Evolutionary conservation across 352 stramenopile genomes (phyloP).

Genomic region (Globisporangium mamillatum): DNA sequence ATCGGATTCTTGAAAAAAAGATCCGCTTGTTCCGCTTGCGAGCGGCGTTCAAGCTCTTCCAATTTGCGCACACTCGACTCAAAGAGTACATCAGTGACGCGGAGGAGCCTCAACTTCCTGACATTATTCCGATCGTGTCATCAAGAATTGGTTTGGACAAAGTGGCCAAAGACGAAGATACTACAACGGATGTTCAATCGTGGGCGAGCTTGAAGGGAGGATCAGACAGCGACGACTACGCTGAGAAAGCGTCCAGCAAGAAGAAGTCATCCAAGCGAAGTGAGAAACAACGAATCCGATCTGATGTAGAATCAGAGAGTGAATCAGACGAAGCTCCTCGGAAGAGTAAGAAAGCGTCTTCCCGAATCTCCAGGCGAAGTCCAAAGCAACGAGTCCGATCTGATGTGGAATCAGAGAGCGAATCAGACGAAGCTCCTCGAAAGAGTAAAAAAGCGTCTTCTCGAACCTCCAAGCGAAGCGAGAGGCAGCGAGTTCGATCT

Average conservation of each 20-base stretch:
- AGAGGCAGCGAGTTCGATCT: slow-evolving; percentile 1
- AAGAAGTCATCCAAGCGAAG: slow-evolving; percentile 1
- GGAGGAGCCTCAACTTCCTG: neutral
- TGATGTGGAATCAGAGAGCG: neutral
- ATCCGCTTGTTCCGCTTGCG: slow-evolving; percentile 32
- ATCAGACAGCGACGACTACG: slow-evolving; percentile 13
- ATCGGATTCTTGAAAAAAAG: slow-evolving; percentile 21
- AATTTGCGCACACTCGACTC: slow-evolving; percentile 3
- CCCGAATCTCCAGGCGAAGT: neutral
- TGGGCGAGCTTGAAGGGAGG: slow-evolving; percentile 3
- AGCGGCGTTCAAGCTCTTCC: slow-evolving; percentile 33
- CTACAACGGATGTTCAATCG: slow-evolving; percentile 1
- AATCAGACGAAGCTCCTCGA: slow-evolving; percentile 8
- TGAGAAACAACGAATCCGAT: slow-evolving; percentile 2
- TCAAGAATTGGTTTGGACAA: neutral
- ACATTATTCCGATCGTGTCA: neutral
- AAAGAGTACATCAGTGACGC: slow-evolving; percentile 3
- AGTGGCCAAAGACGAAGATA: neutral
- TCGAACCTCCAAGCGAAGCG: neutral
- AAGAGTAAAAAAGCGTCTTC: slow-evolving; percentile 11
- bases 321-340: slow-evolving; percentile 8
- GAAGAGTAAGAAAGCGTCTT: slow-evolving; percentile 7
- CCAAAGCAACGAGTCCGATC: slow-evolving; percentile 1
- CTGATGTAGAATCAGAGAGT: neutral
- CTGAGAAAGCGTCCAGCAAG: slow-evolving; percentile 9